Base-by-base conservation (phyloP, 371 early-diverging fungal genomes). In the Apophysomyces variabilis region DNA sequence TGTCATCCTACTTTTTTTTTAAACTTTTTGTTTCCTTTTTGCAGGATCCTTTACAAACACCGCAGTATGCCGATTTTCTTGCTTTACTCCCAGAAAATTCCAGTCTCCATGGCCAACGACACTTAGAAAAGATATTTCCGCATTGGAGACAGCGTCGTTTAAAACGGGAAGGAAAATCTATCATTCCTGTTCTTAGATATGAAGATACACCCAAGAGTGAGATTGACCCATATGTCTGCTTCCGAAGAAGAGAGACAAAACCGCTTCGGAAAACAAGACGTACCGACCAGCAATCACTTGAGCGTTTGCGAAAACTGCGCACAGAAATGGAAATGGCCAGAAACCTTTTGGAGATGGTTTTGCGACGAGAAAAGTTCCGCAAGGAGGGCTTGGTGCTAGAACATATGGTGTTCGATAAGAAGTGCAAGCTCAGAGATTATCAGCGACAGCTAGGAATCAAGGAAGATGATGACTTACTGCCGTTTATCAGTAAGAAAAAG, bases 191-290 rank as follows among this genome's bases (percentile, higher is more conserved):
- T 14, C 69, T 94, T 43, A 89, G 83, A 77, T 77, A 72, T 62
- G 92, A 92, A 65, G 82, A 84, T 38, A 58, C 76, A 4, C 12
- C 60, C 7, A 87, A 88, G 60, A 80, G 89, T 36, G 96, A 95
- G 64, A 77, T 85, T 39, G 95, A 97, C 71, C 96, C 99, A 0
- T 98, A 96, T 73, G 89, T 96, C n/a, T 98, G 99, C 70, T 98
- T 98, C 83, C 92, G 98, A 58, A 90, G 93, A 50, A 88, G 99
- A 38, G 98, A 98, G 74, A 87, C 95, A 59, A 93, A 92, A 69
- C 88, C 89, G 5, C 69, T 90, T 11, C 92, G 98, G 37, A 96
- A 96, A 71, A 93, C 96, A 7, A 79, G 97, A 58, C 90, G 95
- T n/a, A 90, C 91, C 16, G 98, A 98, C 73, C 86, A 89, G 47